These are phyloP conservation scores for Saccharomyces uvarum DNA, from an alignment of 1,139 yeast species.

Conservation along the genomic window DNA sequence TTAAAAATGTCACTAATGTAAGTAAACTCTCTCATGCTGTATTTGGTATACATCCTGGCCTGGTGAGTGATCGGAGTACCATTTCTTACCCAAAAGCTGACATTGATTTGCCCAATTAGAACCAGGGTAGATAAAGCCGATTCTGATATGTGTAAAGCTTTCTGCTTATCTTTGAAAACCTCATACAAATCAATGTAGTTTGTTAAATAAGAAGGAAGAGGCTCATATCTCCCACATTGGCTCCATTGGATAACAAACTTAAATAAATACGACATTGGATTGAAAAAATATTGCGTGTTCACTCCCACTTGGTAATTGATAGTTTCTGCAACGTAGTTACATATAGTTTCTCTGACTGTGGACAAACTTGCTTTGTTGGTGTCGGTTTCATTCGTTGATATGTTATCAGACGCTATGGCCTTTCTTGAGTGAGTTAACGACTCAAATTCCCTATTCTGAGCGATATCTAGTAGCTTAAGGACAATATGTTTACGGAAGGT, in stretches of 20 bases:
- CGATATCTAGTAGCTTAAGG: slow-evolving; percentile 13
- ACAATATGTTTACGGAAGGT: slow-evolving; percentile 15
- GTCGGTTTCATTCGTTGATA: background rate
- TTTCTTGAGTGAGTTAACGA: slow-evolving; percentile 19
- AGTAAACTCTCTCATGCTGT: slow-evolving; percentile 80
- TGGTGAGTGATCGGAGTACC: slow-evolving; percentile 74
- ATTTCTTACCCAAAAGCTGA: slow-evolving; percentile 88
- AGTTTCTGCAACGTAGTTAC: slow-evolving; percentile 19
- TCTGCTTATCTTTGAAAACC: slow-evolving; percentile 17
- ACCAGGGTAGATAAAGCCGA: slow-evolving; percentile 74
- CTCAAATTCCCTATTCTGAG: slow-evolving; percentile 19
- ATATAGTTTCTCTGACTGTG: slow-evolving; percentile 19
- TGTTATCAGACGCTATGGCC: slow-evolving; percentile 2
- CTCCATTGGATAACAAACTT: slow-evolving; percentile 30
- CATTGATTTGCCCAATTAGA: slow-evolving; percentile 62
- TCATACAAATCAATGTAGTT: slow-evolving; percentile 12
- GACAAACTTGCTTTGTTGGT: slow-evolving; percentile 6
- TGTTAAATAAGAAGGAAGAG: slow-evolving; percentile 12
- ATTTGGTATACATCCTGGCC: slow-evolving; percentile 66
- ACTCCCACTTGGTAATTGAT: slow-evolving; percentile 29
- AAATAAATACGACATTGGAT: slow-evolving; percentile 30
- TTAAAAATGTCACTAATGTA: slow-evolving; percentile 68
- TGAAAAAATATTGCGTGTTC: slow-evolving; percentile 27
- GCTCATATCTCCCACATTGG: slow-evolving; percentile 28
- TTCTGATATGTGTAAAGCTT: slow-evolving; percentile 37